A percentile compares a stretch with the other conserved stretches of the same genome.
phyloP scores from a whole-genome alignment of 2,329 filamentous ascomycete genomes.

The Alternaria tenuissima region DNA sequence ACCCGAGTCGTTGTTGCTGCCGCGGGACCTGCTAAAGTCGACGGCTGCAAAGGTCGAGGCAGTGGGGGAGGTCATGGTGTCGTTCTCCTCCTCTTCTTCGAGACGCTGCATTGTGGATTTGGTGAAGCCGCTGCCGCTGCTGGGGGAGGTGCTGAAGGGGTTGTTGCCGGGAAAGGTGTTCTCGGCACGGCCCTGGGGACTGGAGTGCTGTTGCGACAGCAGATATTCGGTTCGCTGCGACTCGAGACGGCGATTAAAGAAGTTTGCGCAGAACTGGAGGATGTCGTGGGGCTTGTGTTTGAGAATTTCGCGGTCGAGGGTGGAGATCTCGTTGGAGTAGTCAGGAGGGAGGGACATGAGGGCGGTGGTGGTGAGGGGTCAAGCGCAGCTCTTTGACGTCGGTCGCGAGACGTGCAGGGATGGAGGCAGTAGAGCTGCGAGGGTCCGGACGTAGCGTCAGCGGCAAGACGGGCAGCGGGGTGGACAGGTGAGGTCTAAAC shows the following conservation, averaged over 20 bases:
- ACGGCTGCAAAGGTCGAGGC: slow-evolving; percentile 55
- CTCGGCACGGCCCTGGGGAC: slow-evolving; percentile 62
- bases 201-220: slow-evolving; percentile 59
- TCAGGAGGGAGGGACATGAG: slow-evolving; percentile 53
- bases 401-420: slow-evolving; percentile 49
- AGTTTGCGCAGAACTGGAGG: slow-evolving; percentile 75
- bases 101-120: slow-evolving; percentile 67
- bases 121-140: slow-evolving; percentile 53
- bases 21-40: slow-evolving; percentile 51
- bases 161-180: slow-evolving; percentile 80
- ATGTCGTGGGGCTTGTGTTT: slow-evolving; percentile 68
- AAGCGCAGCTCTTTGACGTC: slow-evolving; percentile 50
- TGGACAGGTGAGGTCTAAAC: slow-evolving; percentile 3
- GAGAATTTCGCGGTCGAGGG: slow-evolving; percentile 68
- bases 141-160: slow-evolving; percentile 69
- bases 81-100: slow-evolving; percentile 82
- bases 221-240: slow-evolving; percentile 68
- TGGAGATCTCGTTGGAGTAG: slow-evolving; percentile 67
- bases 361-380: slow-evolving; percentile 43
- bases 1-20: slow-evolving; percentile 44
- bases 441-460: slow-evolving; percentile 38
- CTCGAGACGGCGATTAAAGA: slow-evolving; percentile 71
- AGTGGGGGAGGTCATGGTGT: slow-evolving; percentile 78
- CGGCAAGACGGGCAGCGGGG: slow-evolving; percentile 12
- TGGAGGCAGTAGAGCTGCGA: slow-evolving; percentile 41